These are phyloP conservation scores for Neurospora discreta DNA, from an alignment of 495 filamentous ascomycete species.

Conservation along the genomic window DNA sequence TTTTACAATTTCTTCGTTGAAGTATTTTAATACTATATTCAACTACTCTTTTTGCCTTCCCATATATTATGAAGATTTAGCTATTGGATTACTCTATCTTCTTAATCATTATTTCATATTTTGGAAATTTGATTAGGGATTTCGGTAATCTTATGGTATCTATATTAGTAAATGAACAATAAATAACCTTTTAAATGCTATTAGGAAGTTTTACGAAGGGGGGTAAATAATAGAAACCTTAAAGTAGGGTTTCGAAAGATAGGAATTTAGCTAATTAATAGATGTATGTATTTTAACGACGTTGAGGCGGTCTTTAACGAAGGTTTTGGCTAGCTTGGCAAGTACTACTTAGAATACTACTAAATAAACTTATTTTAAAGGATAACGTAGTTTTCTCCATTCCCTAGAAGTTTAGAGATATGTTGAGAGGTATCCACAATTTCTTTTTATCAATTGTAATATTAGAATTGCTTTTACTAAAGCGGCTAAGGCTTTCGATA, in stretches of 20 bases:
- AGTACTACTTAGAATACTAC: no score
- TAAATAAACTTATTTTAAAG: no score
- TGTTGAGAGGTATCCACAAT: no score
- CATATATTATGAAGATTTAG: slow-evolving; percentile 7
- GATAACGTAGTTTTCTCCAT: no score
- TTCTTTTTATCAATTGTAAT: no score
- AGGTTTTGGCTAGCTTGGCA: no score
- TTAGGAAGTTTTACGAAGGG: background rate
- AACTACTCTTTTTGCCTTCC: slow-evolving; percentile 2
- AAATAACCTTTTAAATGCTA: background rate
- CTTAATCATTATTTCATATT: background rate
- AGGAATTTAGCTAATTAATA: slow-evolving; percentile 3
- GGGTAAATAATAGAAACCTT: background rate
- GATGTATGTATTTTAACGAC: background rate
- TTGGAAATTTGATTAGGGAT: background rate
- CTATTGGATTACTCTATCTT: slow-evolving; percentile 4
- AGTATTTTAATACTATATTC: background rate
- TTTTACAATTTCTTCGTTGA: background rate
- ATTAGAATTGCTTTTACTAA: no score
- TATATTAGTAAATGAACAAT: background rate
- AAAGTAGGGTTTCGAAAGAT: slow-evolving; percentile 2
- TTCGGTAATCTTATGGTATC: background rate
- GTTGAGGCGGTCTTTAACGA: background rate
- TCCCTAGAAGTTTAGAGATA: no score
- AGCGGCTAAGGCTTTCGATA: no score